These are phyloP conservation scores for Clavispora carvajalis DNA, from an alignment of 805 yeast species.

Conservation along the genomic window DNA sequence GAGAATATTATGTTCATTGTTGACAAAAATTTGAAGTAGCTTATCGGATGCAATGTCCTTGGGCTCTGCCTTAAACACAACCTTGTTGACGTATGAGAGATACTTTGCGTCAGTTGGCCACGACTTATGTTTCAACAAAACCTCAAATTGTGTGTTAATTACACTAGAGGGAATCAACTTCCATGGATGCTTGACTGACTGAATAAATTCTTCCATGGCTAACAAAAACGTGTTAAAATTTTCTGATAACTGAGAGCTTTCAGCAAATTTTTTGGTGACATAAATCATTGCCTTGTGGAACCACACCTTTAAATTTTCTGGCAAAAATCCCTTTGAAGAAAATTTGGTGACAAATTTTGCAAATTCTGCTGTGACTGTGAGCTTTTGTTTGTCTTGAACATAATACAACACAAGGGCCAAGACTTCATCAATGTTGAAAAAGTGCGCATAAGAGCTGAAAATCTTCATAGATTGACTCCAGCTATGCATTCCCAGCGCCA, in stretches of 20 bases:
- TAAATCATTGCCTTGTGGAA: conserved; percentile 51
- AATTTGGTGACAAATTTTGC: conserved; percentile 21
- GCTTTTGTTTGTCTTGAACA: conserved; percentile 22
- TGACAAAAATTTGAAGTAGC: conserved; percentile 58
- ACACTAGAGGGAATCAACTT: conserved; percentile 39
- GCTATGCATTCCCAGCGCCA: conserved; percentile 13
- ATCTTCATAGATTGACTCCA: conserved; percentile 19
- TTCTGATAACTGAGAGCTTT: conserved; percentile 24
- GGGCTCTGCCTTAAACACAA: conserved; percentile 33
- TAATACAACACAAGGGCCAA: conserved; percentile 18
- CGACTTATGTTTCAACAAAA: conserved; percentile 36
- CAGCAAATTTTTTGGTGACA: conserved; percentile 62
- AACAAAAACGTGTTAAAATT: conserved; percentile 29
- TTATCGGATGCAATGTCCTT: conserved; percentile 40
- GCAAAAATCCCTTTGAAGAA: conserved; percentile 12
- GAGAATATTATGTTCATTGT: conserved; percentile 42
- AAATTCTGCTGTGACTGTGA: conserved; percentile 23
- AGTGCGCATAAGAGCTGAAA: conserved; percentile 8
- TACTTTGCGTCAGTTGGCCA: conserved; percentile 43
- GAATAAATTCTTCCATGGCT: conserved; percentile 14
- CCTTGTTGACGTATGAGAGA: conserved; percentile 41
- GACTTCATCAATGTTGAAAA: conserved; percentile 10
- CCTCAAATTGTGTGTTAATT: conserved; percentile 63
- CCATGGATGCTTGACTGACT: conserved; percentile 18
- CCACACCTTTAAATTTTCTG: conserved; percentile 41